Evolutionary conservation across 2,329 filamentous ascomycete species (phyloP).

Genomic region (Fusarium secorum): DNA sequence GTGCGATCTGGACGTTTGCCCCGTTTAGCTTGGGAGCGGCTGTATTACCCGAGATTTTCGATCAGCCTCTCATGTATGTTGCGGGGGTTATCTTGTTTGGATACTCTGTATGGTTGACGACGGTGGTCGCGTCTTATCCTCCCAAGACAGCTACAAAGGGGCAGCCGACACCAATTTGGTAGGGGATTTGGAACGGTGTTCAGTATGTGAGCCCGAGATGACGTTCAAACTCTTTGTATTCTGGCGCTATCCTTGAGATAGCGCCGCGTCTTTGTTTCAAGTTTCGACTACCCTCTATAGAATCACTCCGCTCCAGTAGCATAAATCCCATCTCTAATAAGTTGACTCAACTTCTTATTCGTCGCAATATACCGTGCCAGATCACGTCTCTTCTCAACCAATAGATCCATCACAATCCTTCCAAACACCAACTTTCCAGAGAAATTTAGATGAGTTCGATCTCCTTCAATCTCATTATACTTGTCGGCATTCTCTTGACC

Average conservation of each 20-base stretch:
- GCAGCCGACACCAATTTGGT: neutral
- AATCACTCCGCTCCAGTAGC: neutral
- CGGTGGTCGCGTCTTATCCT: neutral
- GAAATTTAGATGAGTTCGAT: conserved; percentile 6
- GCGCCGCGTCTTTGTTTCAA: too few relatives aligned
- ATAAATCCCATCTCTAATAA: conserved; percentile 1
- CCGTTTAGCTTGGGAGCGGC: neutral
- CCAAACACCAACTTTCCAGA: conserved; percentile 9
- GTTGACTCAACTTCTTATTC: neutral
- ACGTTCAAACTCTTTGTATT: too few relatives aligned
- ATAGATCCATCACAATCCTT: conserved; percentile 9
- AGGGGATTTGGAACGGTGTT: neutral
- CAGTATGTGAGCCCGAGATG: too few relatives aligned
- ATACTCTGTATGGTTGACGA: neutral
- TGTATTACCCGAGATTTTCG: conserved; percentile 5
- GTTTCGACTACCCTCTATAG: neutral
- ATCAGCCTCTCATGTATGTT: neutral
- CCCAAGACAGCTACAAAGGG: neutral
- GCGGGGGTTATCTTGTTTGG: neutral
- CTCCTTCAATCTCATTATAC: conserved; percentile 16
- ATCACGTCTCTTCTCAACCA: conserved; percentile 9
- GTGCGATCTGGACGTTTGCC: conserved; percentile 3
- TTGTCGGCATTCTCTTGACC: conserved; percentile 8
- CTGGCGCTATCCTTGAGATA: too few relatives aligned
- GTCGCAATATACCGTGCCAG: neutral